Conservation (phyloP, 163 green algal species). For the Trebouxia gelatinosa region DNA sequence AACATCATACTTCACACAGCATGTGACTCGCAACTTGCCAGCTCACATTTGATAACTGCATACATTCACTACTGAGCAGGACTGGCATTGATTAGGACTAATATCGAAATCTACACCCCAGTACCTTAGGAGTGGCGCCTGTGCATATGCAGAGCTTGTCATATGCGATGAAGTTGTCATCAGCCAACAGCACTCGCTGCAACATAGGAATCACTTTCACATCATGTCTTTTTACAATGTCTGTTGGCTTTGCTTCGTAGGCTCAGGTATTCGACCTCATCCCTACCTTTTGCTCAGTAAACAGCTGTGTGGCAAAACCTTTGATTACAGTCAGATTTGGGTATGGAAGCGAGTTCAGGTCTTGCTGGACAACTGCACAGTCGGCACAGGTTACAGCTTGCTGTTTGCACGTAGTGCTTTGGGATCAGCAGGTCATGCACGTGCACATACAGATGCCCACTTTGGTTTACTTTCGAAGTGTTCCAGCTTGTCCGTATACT, state of each 20-base stretch:
- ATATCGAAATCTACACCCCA: not conserved
- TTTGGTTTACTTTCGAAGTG: constrained; percentile 48
- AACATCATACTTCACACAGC: no score
- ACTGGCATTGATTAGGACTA: no score
- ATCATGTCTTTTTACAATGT: no score
- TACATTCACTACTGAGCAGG: no score
- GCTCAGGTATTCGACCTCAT: not conserved
- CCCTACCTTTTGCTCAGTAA: not conserved
- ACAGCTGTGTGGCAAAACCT: not conserved
- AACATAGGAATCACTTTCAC: not conserved
- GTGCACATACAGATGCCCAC: not conserved
- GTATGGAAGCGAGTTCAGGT: constrained; percentile 37
- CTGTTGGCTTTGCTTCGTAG: not conserved
- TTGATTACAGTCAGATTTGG: constrained; percentile 56
- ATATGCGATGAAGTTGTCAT: constrained; percentile 50
- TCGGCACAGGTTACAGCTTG: not conserved
- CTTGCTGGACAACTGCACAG: constrained; percentile 39
- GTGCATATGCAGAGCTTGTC: constrained; percentile 76
- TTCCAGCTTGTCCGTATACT: constrained; percentile 60
- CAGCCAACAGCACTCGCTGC: constrained; percentile 31
- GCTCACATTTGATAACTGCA: no score
- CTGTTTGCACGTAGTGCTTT: not conserved
- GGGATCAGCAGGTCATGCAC: not conserved
- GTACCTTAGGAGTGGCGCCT: constrained; percentile 65
- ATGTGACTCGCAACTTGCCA: no score